phyloP scores from a whole-genome alignment of 768 basidiomycete genomes.

The Guyanaporus albipodus region DNA sequence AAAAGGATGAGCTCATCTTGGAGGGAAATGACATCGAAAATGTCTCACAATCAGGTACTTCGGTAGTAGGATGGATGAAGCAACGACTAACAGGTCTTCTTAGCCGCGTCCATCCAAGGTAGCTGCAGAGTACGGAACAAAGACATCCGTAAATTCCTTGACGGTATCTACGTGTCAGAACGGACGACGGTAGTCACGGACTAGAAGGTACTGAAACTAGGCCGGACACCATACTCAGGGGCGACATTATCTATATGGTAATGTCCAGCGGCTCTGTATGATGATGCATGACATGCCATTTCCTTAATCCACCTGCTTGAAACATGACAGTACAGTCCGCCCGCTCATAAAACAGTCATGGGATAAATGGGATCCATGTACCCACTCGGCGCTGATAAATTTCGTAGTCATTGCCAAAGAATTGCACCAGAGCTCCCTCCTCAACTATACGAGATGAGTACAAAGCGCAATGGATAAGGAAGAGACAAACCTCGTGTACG shows the following conservation, averaged over 20 bases:
- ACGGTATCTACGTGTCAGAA: conserved; percentile 89
- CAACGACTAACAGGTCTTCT: conserved; percentile 7
- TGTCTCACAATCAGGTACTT: conserved; percentile 90
- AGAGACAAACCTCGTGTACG: conserved; percentile 67
- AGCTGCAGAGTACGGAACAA: conserved; percentile 97
- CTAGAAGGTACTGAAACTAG: conserved; percentile 19
- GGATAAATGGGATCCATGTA: conserved; percentile 86
- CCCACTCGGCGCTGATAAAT: conserved; percentile 72
- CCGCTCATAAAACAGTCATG: conserved; percentile 39
- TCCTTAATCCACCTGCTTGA: conserved; percentile 4
- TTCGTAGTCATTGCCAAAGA: conserved; percentile 88
- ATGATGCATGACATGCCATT: conserved; percentile 21
- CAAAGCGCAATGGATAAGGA: background rate
- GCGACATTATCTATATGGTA: conserved; percentile 23
- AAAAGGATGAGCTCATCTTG: conserved; percentile 93
- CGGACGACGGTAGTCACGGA: conserved; percentile 58
- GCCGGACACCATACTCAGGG: conserved; percentile 10
- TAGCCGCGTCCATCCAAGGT: conserved; percentile 95
- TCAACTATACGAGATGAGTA: conserved; percentile 53
- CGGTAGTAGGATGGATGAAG: background rate
- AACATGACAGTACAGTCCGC: background rate
- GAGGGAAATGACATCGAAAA: conserved; percentile 96
- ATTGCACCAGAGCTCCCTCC: conserved; percentile 71
- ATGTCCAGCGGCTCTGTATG: conserved; percentile 25
- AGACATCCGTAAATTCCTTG: conserved; percentile 99